Evolutionary conservation across 2,329 filamentous ascomycete species (phyloP).

Genomic region (Didymella exigua): DNA sequence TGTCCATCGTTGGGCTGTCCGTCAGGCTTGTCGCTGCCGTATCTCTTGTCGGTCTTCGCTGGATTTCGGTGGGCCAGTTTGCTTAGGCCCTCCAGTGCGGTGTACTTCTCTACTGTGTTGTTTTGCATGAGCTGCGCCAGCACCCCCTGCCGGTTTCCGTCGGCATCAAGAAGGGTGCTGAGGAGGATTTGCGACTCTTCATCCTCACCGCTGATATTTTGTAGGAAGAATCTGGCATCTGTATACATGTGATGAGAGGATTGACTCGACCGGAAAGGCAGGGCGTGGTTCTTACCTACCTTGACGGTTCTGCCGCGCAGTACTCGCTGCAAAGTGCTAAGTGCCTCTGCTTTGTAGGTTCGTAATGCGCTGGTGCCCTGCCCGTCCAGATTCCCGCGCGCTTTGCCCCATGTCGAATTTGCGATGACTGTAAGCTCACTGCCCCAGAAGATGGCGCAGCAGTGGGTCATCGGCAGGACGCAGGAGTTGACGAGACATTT

Average conservation of each 20-base stretch:
- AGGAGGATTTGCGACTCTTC: constrained; percentile 34
- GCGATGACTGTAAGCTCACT: constrained; percentile 47
- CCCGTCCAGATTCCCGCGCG: constrained; percentile 38
- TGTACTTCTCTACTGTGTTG: constrained; percentile 27
- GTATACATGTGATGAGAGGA: constrained; percentile 1
- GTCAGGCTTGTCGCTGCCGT: constrained; percentile 12
- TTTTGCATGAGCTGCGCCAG: constrained; percentile 40
- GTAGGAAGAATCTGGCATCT: constrained; percentile 38
- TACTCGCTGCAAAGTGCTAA: constrained; percentile 42
- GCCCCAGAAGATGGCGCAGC: constrained; percentile 53
- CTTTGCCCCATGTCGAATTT: constrained; percentile 51
- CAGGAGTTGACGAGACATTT: constrained; percentile 43
- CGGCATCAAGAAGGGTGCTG: constrained; percentile 41
- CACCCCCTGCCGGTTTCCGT: constrained; percentile 39
- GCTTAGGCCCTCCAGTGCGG: constrained; percentile 35
- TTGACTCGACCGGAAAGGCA: neutral
- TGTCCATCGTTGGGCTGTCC: constrained; percentile 11
- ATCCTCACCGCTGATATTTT: constrained; percentile 17
- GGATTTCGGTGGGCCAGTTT: constrained; percentile 21
- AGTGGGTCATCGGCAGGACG: constrained; percentile 50
- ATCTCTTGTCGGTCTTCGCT: constrained; percentile 15
- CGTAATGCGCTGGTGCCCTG: constrained; percentile 45
- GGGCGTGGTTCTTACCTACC: constrained; percentile 42
- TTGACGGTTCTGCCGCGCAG: constrained; percentile 46
- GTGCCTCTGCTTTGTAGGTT: constrained; percentile 42